phyloP scores from a whole-genome alignment of 176 grass and related monocot species.

The Oryza officinalis region DNA sequence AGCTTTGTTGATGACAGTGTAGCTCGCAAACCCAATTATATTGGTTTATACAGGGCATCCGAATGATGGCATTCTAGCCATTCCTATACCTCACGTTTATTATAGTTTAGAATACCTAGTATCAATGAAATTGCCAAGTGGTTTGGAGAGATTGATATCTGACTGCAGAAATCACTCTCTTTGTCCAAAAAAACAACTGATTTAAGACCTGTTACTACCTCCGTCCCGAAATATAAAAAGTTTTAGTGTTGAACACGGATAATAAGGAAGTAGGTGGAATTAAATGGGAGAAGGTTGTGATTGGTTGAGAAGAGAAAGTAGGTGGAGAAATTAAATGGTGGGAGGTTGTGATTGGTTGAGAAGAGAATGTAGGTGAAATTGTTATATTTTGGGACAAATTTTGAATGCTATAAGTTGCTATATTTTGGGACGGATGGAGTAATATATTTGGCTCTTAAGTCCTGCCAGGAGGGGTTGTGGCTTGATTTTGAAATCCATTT shows the following conservation, averaged over 20 bases:
- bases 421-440: no score
- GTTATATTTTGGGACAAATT: no score
- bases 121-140: not conserved
- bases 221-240: no score
- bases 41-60: not conserved
- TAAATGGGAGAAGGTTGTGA: no score
- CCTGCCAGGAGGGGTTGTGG: not conserved
- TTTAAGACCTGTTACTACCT: not conserved
- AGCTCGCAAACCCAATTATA: not conserved
- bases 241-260: no score
- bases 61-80: not conserved
- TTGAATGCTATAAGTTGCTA: no score
- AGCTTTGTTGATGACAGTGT: not conserved
- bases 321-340: no score
- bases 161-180: not conserved
- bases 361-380: no score
- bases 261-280: no score
- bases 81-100: not conserved
- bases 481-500: not conserved
- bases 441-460: not conserved
- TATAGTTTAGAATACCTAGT: not conserved
- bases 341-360: no score
- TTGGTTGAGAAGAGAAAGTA: no score
- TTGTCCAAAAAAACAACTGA: not conserved
- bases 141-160: not conserved